These are phyloP conservation scores for Kwoniella dendrophila DNA, from an alignment of 768 basidiomycete species.

Conservation along the genomic window DNA sequence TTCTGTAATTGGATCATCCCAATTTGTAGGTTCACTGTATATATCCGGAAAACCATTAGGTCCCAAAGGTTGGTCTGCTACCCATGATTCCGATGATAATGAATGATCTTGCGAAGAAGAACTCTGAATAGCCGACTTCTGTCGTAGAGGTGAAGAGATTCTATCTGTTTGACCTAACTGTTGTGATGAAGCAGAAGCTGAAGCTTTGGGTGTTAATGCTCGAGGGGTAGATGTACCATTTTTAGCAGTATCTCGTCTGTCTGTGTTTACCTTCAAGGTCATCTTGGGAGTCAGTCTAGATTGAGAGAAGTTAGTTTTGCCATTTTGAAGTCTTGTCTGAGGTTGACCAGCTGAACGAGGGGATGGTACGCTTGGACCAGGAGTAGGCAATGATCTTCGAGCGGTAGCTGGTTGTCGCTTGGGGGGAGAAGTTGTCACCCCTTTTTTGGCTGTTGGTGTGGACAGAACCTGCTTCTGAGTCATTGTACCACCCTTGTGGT, in stretches of 20 bases:
- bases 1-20: slow-evolving; percentile 17
- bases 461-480: not conserved
- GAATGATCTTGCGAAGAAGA: not conserved
- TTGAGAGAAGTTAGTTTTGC: not conserved
- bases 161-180: not conserved
- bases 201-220: not conserved
- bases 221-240: slow-evolving; percentile 9
- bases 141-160: not conserved
- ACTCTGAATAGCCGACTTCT: not conserved
- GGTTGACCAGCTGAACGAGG: not conserved
- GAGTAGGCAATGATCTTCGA: not conserved
- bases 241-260: not conserved
- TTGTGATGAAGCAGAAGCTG: not conserved
- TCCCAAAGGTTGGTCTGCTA: slow-evolving; percentile 1
- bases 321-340: not conserved
- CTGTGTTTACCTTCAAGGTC: not conserved
- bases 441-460: not conserved
- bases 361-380: slow-evolving; percentile 1
- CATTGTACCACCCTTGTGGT: not conserved
- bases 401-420: slow-evolving; percentile 1
- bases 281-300: not conserved
- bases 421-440: not conserved
- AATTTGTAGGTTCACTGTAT: slow-evolving; percentile 18
- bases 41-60: slow-evolving; percentile 16
- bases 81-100: slow-evolving; percentile 8